Conservation (phyloP, 306 rosid species). For the Quercus gilva region DNA sequence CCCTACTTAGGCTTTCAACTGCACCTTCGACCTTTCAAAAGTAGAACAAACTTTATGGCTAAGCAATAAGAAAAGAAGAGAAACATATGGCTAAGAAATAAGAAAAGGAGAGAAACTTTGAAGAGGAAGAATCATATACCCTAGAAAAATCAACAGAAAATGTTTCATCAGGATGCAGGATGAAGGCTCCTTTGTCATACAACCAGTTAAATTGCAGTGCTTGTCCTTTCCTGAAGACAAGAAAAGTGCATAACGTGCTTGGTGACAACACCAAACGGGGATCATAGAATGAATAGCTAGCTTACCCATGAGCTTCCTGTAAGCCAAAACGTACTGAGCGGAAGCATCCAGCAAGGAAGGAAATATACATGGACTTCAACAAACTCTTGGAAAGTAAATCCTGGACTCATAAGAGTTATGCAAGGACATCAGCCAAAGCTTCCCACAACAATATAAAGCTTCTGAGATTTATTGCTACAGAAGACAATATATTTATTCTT, state of each 20-base stretch:
- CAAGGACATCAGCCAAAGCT: neutral
- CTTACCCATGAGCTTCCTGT: slow-evolving; percentile 94
- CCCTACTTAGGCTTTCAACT: slow-evolving; percentile 82
- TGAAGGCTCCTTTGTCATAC: slow-evolving; percentile 75
- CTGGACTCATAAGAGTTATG: slow-evolving; percentile 38
- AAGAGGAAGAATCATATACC: slow-evolving; percentile 41
- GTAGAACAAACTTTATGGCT: slow-evolving; percentile 2
- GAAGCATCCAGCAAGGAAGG: slow-evolving; percentile 95
- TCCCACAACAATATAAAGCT: slow-evolving; percentile 8
- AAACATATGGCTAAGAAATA: slow-evolving; percentile 1
- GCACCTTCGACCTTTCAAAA: slow-evolving; percentile 67
- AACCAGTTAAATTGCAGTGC: slow-evolving; percentile 97
- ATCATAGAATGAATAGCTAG: slow-evolving; percentile 26
- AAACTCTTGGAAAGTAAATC: slow-evolving; percentile 68
- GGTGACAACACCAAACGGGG: slow-evolving; percentile 17
- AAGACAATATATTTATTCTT: neutral
- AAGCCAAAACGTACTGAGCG: slow-evolving; percentile 93
- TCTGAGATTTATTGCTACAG: neutral
- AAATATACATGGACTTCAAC: slow-evolving; percentile 79
- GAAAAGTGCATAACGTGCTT: slow-evolving; percentile 24
- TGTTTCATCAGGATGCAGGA: slow-evolving; percentile 50
- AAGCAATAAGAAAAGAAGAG: neutral
- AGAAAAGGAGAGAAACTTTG: neutral
- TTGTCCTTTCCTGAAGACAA: slow-evolving; percentile 76
- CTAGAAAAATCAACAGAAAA: slow-evolving; percentile 81